A percentile compares a stretch with the other conserved stretches of the same genome.
phyloP scores from a whole-genome alignment of 345 rosid genomes.

The Populus davidiana region DNA sequence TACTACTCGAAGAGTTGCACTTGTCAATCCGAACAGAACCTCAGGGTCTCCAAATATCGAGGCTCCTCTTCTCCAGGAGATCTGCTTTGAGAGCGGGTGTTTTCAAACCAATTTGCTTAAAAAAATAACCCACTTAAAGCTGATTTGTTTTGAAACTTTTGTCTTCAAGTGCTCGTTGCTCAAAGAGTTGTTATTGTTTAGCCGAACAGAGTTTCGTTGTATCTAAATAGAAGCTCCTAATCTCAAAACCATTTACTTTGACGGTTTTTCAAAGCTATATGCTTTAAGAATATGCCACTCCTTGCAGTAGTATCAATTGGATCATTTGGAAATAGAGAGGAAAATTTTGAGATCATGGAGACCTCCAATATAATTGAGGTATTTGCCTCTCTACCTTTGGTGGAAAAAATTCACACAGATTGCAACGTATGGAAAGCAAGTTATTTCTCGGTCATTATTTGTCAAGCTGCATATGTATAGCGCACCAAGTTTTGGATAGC shows the following conservation, averaged over 20 bases:
- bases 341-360: no score
- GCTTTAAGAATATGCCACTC: background rate
- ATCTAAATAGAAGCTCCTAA: background rate
- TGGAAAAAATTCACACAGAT: background rate
- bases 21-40: no score
- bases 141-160: no score
- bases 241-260: background rate
- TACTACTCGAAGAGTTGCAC: no score
- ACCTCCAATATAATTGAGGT: no score
- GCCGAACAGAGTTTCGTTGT: background rate
- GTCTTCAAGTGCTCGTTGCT: background rate
- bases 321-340: no score
- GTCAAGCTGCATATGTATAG: background rate
- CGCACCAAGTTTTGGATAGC: no score
- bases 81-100: no score
- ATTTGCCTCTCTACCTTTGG: background rate
- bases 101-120: no score
- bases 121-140: no score
- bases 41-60: no score
- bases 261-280: background rate
- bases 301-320: background rate
- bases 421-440: background rate
- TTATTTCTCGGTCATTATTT: background rate
- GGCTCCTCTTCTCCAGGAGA: no score
- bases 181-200: background rate